These are phyloP conservation scores for Leishmania tarentolae DNA, from an alignment of 208 protist species.

Conservation along the genomic window DNA sequence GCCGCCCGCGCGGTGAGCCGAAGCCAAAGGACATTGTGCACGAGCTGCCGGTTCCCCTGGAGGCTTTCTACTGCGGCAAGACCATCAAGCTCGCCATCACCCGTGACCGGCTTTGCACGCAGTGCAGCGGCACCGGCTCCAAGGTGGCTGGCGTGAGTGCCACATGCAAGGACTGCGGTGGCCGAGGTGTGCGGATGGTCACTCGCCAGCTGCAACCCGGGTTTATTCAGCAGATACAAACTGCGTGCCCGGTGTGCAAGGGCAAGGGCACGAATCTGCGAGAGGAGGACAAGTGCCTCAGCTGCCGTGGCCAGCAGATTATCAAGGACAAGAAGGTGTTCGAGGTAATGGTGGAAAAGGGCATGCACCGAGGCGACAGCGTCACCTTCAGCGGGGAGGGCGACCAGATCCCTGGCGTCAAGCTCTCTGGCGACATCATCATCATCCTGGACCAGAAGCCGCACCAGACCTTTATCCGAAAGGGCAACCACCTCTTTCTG, in stretches of 20 bases:
- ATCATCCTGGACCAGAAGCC: slow-evolving; percentile 97
- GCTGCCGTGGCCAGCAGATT: slow-evolving; percentile 96
- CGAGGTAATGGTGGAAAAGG: slow-evolving; percentile 97
- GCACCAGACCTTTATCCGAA: slow-evolving; percentile 93
- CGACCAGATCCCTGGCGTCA: slow-evolving; percentile 94
- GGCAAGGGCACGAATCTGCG: slow-evolving; percentile 93
- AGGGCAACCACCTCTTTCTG: slow-evolving; percentile 96
- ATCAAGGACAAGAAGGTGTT: slow-evolving; percentile 97
- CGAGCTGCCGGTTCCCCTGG: slow-evolving; percentile 93
- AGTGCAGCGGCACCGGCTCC: slow-evolving; percentile 87
- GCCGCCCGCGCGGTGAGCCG: slow-evolving; percentile 77
- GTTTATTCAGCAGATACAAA: slow-evolving; percentile 97
- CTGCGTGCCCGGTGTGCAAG: slow-evolving; percentile 92
- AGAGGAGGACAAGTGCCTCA: slow-evolving; percentile 94
- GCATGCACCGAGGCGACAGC: slow-evolving; percentile 96
- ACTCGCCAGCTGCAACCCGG: slow-evolving; percentile 95
- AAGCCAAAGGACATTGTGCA: slow-evolving; percentile 97
- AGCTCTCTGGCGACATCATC: slow-evolving; percentile 97
- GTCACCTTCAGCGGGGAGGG: slow-evolving; percentile 97
- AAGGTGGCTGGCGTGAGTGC: slow-evolving; percentile 68
- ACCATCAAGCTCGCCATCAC: slow-evolving; percentile 96
- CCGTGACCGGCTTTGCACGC: slow-evolving; percentile 86
- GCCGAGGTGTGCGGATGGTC: slow-evolving; percentile 92
- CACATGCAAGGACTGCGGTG: slow-evolving; percentile 94
- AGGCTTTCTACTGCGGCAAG: slow-evolving; percentile 98